Conservation (phyloP, 1,284 basidiomycete genomes). For the Tilletia setariae region DNA sequence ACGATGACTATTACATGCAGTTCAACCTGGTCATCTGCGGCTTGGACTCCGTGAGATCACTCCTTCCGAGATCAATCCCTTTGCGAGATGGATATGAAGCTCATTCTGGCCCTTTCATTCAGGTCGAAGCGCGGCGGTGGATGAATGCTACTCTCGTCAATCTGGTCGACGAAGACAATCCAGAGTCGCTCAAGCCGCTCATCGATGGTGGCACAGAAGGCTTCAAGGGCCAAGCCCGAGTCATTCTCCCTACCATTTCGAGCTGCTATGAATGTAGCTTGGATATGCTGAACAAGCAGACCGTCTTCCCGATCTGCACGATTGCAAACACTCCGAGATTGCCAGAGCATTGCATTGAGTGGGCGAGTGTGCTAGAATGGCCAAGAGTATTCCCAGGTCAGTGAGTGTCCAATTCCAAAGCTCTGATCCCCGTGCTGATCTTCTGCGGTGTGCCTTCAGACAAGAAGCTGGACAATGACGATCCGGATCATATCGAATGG, state of each 20-base stretch:
- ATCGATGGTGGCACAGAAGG: constrained; percentile 99
- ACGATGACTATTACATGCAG: constrained; percentile 89
- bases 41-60: constrained; percentile 79
- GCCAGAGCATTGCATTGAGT: constrained; percentile 99
- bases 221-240: constrained; percentile 98
- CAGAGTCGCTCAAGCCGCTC: constrained; percentile 91
- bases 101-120: constrained; percentile 8
- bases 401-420: constrained; percentile 26
- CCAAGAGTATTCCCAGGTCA: constrained; percentile 80
- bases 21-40: constrained; percentile 97
- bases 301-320: constrained; percentile 95
- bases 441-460: constrained; percentile 19
- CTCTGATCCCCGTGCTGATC: not conserved
- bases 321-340: constrained; percentile 97
- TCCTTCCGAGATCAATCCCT: too few species aligned
- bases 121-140: constrained; percentile 76
- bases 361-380: constrained; percentile 99
- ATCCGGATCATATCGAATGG: constrained; percentile 96
- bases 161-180: constrained; percentile 75
- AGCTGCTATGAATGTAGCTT: constrained; percentile 98
- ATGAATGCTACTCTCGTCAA: constrained; percentile 97
- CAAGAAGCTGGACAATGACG: constrained; percentile 62
- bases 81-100: too few species aligned
- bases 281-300: constrained; percentile 96
- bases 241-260: constrained; percentile 90